Evolutionary conservation across 495 filamentous ascomycete species (phyloP).

Genomic region (Annulohypoxylon maeteangense): DNA sequence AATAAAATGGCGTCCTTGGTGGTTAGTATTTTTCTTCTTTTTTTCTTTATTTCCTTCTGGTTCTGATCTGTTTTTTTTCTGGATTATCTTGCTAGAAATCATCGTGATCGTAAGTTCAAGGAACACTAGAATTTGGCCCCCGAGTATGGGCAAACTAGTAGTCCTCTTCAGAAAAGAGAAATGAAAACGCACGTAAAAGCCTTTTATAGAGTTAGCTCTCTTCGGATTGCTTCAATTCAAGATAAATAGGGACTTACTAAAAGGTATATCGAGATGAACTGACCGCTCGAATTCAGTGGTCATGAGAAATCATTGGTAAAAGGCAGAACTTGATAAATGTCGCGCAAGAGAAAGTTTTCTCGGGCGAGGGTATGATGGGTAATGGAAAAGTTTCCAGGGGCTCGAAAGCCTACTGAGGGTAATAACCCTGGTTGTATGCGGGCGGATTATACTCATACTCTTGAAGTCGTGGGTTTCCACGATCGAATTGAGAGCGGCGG

Average conservation of each 20-base stretch:
- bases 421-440: conserved; percentile 48
- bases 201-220: conserved; percentile 1
- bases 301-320: not conserved
- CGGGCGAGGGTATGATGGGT: not conserved
- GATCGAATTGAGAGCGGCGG: conserved; percentile 79
- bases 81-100: not conserved
- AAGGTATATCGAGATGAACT: conserved; percentile 1
- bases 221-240: too few relatives aligned
- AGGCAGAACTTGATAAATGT: not conserved
- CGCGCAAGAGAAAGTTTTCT: not conserved
- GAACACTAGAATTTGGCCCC: not conserved
- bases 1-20: conserved; percentile 2
- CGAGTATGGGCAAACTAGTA: conserved; percentile 4
- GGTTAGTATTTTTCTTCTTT: conserved; percentile 25
- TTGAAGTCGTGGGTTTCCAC: conserved; percentile 72
- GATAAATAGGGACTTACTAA: not conserved
- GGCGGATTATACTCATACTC: conserved; percentile 63
- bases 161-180: not conserved
- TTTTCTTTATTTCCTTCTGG: conserved; percentile 14
- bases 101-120: not conserved
- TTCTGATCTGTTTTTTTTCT: not conserved
- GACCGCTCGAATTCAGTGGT: not conserved
- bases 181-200: conserved; percentile 7
- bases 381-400: not conserved
- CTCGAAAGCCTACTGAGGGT: conserved; percentile 38